phyloP scores from a whole-genome alignment of 192 early-diverging fungal species.

The Paraglomus occultum region DNA sequence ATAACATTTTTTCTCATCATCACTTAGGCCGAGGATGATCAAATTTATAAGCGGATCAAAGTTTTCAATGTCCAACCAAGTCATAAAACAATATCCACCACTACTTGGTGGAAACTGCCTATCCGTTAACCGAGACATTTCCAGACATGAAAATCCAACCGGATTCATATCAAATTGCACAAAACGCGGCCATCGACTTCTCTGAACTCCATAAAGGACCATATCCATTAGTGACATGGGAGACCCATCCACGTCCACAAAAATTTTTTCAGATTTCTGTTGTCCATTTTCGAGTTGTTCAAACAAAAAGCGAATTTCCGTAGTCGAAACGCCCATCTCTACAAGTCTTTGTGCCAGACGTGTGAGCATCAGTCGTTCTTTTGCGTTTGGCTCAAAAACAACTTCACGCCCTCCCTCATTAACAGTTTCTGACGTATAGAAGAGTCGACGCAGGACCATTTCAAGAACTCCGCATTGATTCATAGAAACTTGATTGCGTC shows the following conservation, averaged over 20 bases:
- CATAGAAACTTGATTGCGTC: conserved; percentile 55
- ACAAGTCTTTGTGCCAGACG: conserved; percentile 51
- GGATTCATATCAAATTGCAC: conserved; percentile 55
- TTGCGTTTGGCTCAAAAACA: conserved; percentile 19
- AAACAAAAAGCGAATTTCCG: conserved; percentile 57
- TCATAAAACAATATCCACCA: conserved; percentile 57
- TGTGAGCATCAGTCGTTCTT: conserved; percentile 38
- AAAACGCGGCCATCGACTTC: conserved; percentile 59
- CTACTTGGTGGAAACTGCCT: conserved; percentile 55
- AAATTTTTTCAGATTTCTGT: conserved; percentile 37
- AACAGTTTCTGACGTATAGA: conserved; percentile 24
- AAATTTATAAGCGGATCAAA: conserved; percentile 46
- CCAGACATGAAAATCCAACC: conserved; percentile 37
- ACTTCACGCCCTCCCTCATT: conserved; percentile 13
- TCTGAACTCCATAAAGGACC: conserved; percentile 49
- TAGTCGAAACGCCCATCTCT: conserved; percentile 53
- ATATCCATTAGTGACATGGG: conserved; percentile 45
- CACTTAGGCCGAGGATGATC: conserved; percentile 47
- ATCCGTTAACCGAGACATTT: conserved; percentile 41
- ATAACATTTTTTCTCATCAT: conserved; percentile 45
- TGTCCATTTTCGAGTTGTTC: conserved; percentile 43
- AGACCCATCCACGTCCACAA: conserved; percentile 34
- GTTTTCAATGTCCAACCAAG: conserved; percentile 61
- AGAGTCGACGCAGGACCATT: conserved; percentile 39
- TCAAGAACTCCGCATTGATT: conserved; percentile 51